A percentile compares a stretch with the other conserved stretches of the same genome.
Conservation (phyloP, 352 stramenopile genomes). For the Blastocystis hominis region DNA sequence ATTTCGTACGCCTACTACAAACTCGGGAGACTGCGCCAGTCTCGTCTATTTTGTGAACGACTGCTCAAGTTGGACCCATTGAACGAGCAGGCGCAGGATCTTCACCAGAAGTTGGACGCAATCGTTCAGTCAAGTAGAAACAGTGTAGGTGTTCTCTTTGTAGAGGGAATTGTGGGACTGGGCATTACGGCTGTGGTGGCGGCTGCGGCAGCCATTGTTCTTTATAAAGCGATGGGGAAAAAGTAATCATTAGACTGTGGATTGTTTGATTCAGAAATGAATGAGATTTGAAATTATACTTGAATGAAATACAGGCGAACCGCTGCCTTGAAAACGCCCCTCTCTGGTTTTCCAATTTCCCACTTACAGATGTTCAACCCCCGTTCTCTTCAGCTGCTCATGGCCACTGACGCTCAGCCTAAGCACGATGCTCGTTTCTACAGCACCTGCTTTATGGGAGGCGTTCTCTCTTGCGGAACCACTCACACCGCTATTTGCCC, state of each 20-base stretch:
- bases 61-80: slow-evolving; percentile 16
- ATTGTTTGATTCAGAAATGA: neutral
- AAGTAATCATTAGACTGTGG: neutral
- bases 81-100: slow-evolving; percentile 30
- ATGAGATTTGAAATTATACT: neutral
- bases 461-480: slow-evolving; percentile 79
- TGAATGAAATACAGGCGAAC: neutral
- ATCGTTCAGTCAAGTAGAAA: neutral
- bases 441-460: slow-evolving; percentile 82
- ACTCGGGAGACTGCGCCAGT: slow-evolving; percentile 5
- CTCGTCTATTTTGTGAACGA: slow-evolving; percentile 6
- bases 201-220: neutral
- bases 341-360: neutral
- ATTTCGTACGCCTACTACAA: slow-evolving; percentile 36
- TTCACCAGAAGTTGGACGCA: slow-evolving; percentile 8
- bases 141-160: neutral
- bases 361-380: neutral
- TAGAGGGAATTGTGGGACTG: slow-evolving; percentile 17
- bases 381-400: neutral
- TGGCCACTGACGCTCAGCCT: neutral
- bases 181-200: neutral
- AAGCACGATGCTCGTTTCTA: slow-evolving; percentile 80
- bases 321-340: neutral
- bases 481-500: slow-evolving; percentile 70
- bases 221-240: slow-evolving; percentile 2